A percentile compares a stretch with the other conserved stretches of the same genome.
Evolutionary conservation across 108 stramenopile species (phyloP).

Genomic region (Cylindrotheca closterium): DNA sequence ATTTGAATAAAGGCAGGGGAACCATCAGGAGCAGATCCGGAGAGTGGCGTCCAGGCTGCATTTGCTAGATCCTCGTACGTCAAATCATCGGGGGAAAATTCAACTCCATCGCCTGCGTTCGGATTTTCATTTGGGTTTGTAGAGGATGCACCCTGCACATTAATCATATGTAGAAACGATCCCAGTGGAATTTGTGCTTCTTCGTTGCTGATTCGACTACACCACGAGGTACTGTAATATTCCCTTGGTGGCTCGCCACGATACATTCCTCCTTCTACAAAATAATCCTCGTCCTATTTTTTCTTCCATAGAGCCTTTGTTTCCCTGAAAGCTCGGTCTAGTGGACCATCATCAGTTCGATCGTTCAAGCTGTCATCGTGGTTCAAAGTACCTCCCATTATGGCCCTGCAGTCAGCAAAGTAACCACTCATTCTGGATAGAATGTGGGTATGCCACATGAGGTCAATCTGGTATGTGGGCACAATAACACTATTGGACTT

Average conservation of each 20-base stretch:
- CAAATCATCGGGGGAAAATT: too few species aligned
- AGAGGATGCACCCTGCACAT: background rate
- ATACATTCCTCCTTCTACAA: constrained; percentile 51
- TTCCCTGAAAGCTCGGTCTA: constrained; percentile 35
- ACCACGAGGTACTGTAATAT: constrained; percentile 30
- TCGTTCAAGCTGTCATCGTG: constrained; percentile 67
- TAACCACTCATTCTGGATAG: constrained; percentile 29
- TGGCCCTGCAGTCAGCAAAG: constrained; percentile 28
- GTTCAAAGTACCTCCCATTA: constrained; percentile 35
- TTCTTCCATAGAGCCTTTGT: constrained; percentile 46
- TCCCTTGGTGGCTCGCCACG: constrained; percentile 55
- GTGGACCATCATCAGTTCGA: constrained; percentile 32
- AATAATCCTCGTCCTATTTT: constrained; percentile 37
- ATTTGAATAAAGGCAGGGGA: background rate
- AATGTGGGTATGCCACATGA: constrained; percentile 70
- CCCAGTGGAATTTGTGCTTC: constrained; percentile 1
- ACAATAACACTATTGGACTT: constrained; percentile 12
- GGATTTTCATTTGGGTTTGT: too few species aligned
- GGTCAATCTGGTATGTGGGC: constrained; percentile 67
- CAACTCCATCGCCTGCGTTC: too few species aligned
- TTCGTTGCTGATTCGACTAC: background rate
- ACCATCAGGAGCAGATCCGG: background rate
- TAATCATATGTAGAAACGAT: background rate
- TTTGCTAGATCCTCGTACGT: too few species aligned
- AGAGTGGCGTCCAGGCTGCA: background rate